Evolutionary conservation across 2,329 filamentous ascomycete genomes (phyloP).

Genomic region (Xylariaceae sp.): DNA sequence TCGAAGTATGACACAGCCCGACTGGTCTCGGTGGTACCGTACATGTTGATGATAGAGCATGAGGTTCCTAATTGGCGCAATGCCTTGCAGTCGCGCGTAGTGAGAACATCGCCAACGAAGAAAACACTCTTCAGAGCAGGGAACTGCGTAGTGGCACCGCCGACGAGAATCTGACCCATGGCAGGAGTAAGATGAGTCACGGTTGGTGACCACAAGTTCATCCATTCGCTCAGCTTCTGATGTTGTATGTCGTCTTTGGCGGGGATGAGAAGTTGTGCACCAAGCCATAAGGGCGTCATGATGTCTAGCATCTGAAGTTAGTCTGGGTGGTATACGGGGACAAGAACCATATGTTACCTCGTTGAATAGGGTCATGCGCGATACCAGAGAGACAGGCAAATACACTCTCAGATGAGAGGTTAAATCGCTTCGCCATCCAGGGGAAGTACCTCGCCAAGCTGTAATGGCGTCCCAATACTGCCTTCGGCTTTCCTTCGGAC

Average conservation of each 20-base stretch:
- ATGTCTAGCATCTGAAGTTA: constrained; percentile 50
- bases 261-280: constrained; percentile 73
- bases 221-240: constrained; percentile 85
- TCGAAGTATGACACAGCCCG: constrained; percentile 67
- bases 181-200: constrained; percentile 90
- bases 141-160: constrained; percentile 73
- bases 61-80: constrained; percentile 75
- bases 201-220: constrained; percentile 67
- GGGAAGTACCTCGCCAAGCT: constrained; percentile 80
- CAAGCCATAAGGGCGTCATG: constrained; percentile 85
- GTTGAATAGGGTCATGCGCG: constrained; percentile 66
- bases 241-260: constrained; percentile 80
- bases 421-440: constrained; percentile 88
- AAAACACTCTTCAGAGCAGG: constrained; percentile 74
- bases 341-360: constrained; percentile 18
- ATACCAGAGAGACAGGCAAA: constrained; percentile 87
- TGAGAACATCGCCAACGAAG: constrained; percentile 89
- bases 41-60: constrained; percentile 77
- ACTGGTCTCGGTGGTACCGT: constrained; percentile 70
- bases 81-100: constrained; percentile 73
- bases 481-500: constrained; percentile 76
- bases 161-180: constrained; percentile 94
- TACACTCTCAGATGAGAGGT: constrained; percentile 63
- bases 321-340: not conserved
- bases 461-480: constrained; percentile 83